Conservation (phyloP, 495 filamentous ascomycete genomes). For the Antarctomyces pellizariae region DNA sequence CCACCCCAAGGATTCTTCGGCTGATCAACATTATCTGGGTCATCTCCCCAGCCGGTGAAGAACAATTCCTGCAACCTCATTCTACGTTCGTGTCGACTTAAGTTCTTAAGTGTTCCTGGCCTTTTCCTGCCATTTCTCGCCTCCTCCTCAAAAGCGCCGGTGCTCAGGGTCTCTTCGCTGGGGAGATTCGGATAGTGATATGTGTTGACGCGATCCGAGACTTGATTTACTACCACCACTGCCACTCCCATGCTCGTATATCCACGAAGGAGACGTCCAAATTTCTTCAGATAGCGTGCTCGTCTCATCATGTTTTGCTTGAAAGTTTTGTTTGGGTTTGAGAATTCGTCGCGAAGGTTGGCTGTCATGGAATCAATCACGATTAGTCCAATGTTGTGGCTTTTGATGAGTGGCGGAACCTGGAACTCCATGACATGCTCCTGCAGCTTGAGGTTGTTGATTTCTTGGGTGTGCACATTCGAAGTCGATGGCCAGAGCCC, state of each 20-base stretch:
- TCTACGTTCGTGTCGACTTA: too few relatives aligned
- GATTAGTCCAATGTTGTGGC: constrained; percentile 53
- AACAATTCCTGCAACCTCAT: constrained; percentile 18
- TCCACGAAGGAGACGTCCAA: constrained; percentile 54
- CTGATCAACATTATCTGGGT: constrained; percentile 12
- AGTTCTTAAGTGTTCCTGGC: too few relatives aligned
- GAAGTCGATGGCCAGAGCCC: too few relatives aligned
- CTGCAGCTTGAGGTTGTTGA: constrained; percentile 83
- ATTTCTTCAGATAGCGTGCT: constrained; percentile 45
- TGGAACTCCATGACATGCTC: constrained; percentile 88
- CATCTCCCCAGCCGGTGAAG: constrained; percentile 85
- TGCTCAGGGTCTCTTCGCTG: too few relatives aligned
- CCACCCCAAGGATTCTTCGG: constrained; percentile 70
- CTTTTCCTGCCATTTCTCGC: background rate
- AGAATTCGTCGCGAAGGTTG: constrained; percentile 87
- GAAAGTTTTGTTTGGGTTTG: too few relatives aligned
- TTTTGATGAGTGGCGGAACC: constrained; percentile 57
- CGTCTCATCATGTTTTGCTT: too few relatives aligned
- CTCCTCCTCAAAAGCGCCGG: too few relatives aligned
- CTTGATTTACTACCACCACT: constrained; percentile 84
- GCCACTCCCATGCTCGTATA: constrained; percentile 55
- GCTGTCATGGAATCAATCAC: constrained; percentile 80
- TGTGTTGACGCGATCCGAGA: constrained; percentile 57
- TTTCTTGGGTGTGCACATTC: constrained; percentile 54
- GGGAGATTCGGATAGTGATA: background rate